phyloP scores from a whole-genome alignment of 441 rosid species.

The Croton laevigatus region DNA sequence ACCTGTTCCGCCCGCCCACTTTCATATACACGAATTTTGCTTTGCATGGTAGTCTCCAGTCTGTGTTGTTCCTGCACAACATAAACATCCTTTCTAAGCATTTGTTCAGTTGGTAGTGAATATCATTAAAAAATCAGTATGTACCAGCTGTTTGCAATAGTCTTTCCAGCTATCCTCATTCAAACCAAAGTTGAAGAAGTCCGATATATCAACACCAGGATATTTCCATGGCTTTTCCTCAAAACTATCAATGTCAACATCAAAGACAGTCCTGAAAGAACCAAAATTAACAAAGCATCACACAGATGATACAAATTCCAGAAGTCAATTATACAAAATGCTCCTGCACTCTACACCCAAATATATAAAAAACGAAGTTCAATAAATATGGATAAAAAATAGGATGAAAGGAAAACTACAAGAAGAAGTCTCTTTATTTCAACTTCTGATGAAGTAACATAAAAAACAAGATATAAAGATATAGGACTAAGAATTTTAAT shows the following conservation, averaged over 20 bases:
- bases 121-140: constrained; percentile 25
- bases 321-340: neutral
- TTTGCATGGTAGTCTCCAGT: constrained; percentile 91
- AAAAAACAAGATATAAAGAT: neutral
- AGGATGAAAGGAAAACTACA: neutral
- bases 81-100: constrained; percentile 25
- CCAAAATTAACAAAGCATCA: constrained; percentile 14
- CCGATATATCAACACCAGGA: constrained; percentile 71
- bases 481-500: neutral
- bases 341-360: neutral
- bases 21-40: constrained; percentile 98
- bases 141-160: constrained; percentile 94
- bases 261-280: constrained; percentile 82
- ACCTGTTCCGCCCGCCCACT: constrained; percentile 96
- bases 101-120: constrained; percentile 21
- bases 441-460: neutral
- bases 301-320: constrained; percentile 7
- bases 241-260: constrained; percentile 84
- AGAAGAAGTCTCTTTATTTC: neutral
- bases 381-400: neutral
- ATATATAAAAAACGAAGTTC: neutral
- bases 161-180: constrained; percentile 98
- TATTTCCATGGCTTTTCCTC: constrained; percentile 98
- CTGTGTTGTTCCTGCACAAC: constrained; percentile 78
- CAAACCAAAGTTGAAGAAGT: constrained; percentile 92